phyloP scores from a whole-genome alignment of 164 flowering plant genomes.

The Annona cherimola region DNA sequence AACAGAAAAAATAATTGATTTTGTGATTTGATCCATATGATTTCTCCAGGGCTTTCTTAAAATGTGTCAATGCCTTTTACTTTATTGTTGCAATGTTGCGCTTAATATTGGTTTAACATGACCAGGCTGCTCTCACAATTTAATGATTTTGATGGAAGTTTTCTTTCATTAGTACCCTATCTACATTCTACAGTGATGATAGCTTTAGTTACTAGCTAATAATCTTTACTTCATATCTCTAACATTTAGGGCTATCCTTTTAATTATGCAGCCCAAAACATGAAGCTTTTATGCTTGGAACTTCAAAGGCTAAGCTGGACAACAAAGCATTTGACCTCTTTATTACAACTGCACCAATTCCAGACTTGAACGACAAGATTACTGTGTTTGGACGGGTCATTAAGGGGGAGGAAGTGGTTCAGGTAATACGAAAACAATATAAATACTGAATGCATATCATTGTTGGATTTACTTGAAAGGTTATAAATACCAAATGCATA shows the following conservation, averaged over 20 bases:
- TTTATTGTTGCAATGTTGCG: neutral
- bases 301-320: slow-evolving; percentile 58
- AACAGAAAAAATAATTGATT: neutral
- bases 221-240: neutral
- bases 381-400: slow-evolving; percentile 85
- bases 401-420: slow-evolving; percentile 88
- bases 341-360: slow-evolving; percentile 84
- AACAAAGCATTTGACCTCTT: slow-evolving; percentile 60
- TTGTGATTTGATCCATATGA: neutral
- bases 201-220: neutral
- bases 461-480: too few relatives aligned
- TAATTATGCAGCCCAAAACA: slow-evolving; percentile 60
- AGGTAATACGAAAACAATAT: slow-evolving; percentile 35
- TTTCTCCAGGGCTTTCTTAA: neutral
- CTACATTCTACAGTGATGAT: neutral
- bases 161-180: neutral
- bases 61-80: neutral
- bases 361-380: slow-evolving; percentile 75
- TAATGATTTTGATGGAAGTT: neutral
- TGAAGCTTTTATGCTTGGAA: slow-evolving; percentile 95
- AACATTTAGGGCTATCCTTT: neutral
- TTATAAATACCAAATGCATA: neutral
- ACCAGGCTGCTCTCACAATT: neutral
- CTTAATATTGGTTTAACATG: neutral
- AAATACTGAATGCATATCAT: neutral